phyloP scores from a whole-genome alignment of 352 stramenopile genomes.

The Thraustochytrium striatum region DNA sequence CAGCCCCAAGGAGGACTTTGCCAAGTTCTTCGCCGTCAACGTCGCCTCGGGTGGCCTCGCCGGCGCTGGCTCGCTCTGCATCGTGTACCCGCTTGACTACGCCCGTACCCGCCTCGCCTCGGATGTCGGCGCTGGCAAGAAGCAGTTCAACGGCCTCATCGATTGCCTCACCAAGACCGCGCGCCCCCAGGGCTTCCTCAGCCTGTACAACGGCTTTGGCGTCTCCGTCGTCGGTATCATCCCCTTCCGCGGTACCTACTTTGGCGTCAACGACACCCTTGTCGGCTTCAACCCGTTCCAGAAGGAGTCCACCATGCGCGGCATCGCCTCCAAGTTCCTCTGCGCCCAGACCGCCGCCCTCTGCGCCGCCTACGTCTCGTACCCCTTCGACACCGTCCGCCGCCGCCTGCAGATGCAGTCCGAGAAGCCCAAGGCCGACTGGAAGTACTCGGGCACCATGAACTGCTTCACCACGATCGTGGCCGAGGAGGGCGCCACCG shows the following conservation, averaged over 20 bases:
- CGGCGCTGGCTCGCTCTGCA: constrained; percentile 88
- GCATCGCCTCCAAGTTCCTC: constrained; percentile 67
- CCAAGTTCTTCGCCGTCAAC: constrained; percentile 96
- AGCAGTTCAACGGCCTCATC: constrained; percentile 90
- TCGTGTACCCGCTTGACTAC: constrained; percentile 82
- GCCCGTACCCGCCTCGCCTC: constrained; percentile 94
- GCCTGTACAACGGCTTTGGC: constrained; percentile 97
- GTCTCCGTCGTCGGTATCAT: constrained; percentile 97
- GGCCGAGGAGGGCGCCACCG: constrained; percentile 83
- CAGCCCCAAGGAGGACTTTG: constrained; percentile 91
- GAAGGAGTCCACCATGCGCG: constrained; percentile 64
- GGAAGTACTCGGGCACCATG: constrained; percentile 91
- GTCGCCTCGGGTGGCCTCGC: constrained; percentile 92
- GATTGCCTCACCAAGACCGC: constrained; percentile 95
- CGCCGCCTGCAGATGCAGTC: constrained; percentile 82
- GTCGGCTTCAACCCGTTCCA: constrained; percentile 80
- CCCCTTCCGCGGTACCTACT: constrained; percentile 95
- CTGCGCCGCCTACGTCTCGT: constrained; percentile 67
- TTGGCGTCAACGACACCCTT: constrained; percentile 94
- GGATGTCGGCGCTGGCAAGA: constrained; percentile 93
- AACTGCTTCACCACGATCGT: constrained; percentile 96
- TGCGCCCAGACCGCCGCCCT: constrained; percentile 72
- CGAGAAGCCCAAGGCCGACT: constrained; percentile 84
- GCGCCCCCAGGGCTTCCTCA: constrained; percentile 63
- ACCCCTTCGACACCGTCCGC: constrained; percentile 80